Evolutionary conservation across 352 stramenopile species (phyloP).

Genomic region (Phytophthora pseudosyringae): DNA sequence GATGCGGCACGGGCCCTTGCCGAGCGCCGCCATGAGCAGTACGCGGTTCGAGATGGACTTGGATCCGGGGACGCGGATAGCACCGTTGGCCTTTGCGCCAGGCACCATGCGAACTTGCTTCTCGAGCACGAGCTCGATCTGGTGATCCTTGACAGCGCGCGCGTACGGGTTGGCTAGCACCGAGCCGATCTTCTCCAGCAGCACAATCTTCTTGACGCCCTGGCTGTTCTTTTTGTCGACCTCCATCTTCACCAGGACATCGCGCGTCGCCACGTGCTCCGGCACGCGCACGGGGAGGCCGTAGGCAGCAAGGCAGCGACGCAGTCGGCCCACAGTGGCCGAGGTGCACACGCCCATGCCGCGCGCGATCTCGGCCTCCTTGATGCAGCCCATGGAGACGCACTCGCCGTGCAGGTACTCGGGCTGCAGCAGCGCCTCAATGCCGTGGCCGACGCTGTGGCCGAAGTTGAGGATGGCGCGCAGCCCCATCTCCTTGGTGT

Average conservation of each 20-base stretch:
- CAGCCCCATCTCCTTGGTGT: slow-evolving; percentile 96
- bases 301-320: slow-evolving; percentile 73
- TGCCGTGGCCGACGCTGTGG: slow-evolving; percentile 99
- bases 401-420: slow-evolving; percentile 97
- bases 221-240: slow-evolving; percentile 90
- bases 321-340: slow-evolving; percentile 72
- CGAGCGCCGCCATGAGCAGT: slow-evolving; percentile 95
- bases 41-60: slow-evolving; percentile 99
- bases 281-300: slow-evolving; percentile 74
- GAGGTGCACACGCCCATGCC: slow-evolving; percentile 77
- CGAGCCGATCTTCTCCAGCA: slow-evolving; percentile 75
- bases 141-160: slow-evolving; percentile 67
- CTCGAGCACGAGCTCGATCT: slow-evolving; percentile 83
- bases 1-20: slow-evolving; percentile 79
- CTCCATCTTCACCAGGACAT: slow-evolving; percentile 86
- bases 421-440: slow-evolving; percentile 96
- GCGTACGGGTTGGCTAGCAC: slow-evolving; percentile 76
- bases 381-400: slow-evolving; percentile 97
- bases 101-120: slow-evolving; percentile 74
- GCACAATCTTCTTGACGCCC: slow-evolving; percentile 83
- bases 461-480: slow-evolving; percentile 98
- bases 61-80: slow-evolving; percentile 93
- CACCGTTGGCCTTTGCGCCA: slow-evolving; percentile 49
- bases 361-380: slow-evolving; percentile 94
- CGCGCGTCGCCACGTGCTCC: slow-evolving; percentile 54